phyloP scores from a whole-genome alignment of 106 monocot species.

The Phalaenopsis aphrodite region DNA sequence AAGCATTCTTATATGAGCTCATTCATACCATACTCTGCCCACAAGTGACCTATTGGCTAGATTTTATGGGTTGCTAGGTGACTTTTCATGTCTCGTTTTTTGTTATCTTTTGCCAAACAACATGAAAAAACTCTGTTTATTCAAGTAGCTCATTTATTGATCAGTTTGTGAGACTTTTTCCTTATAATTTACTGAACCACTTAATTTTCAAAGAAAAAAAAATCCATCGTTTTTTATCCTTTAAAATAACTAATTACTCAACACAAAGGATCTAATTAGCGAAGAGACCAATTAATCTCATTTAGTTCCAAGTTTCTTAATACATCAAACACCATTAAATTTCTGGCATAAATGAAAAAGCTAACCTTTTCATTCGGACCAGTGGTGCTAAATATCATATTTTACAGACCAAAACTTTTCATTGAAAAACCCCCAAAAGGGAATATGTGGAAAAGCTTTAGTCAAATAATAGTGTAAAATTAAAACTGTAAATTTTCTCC shows the following conservation, averaged over 20 bases:
- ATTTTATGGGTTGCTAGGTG: no score
- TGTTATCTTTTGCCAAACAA: no score
- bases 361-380: constrained; percentile 7
- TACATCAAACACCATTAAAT: constrained; percentile 1
- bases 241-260: background rate
- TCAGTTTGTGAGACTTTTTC: no score
- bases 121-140: no score
- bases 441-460: background rate
- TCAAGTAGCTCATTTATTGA: no score
- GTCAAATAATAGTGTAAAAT: background rate
- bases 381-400: constrained; percentile 3
- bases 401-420: constrained; percentile 11
- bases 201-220: no score
- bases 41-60: no score
- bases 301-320: background rate
- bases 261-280: background rate
- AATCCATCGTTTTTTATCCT: no score
- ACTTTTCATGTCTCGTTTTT: no score
- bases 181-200: no score
- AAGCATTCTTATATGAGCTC: no score
- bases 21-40: no score
- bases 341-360: constrained; percentile 5
- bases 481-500: background rate
- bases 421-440: background rate
- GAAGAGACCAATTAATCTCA: background rate